These are phyloP conservation scores for Chlorella ohadii DNA, from an alignment of 139 green algal species.

Conservation along the genomic window DNA sequence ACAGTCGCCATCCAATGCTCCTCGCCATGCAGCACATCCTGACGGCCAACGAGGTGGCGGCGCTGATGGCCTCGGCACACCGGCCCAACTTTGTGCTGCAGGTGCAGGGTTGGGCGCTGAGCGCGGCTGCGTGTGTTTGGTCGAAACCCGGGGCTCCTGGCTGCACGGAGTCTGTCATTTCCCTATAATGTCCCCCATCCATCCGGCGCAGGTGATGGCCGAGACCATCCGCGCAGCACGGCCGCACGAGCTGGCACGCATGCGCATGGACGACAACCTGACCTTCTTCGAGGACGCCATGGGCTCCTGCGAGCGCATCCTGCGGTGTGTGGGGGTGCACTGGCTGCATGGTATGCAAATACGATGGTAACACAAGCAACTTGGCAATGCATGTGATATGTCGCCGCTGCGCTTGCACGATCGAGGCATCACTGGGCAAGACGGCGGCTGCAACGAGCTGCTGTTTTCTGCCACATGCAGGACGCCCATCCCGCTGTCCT, in stretches of 20 bases:
- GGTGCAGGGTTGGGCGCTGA: neutral
- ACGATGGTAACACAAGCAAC: too few relatives aligned
- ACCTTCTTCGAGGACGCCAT: constrained; percentile 76
- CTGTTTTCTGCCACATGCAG: neutral
- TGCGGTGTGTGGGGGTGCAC: constrained; percentile 38
- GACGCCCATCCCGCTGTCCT: neutral
- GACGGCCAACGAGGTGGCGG: constrained; percentile 28
- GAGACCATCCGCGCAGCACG: neutral
- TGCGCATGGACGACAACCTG: constrained; percentile 66
- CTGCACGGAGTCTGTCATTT: too few relatives aligned
- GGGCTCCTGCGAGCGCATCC: constrained; percentile 77
- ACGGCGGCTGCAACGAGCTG: too few relatives aligned
- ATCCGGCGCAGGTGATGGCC: constrained; percentile 21
- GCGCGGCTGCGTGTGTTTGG: too few relatives aligned
- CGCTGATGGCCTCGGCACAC: constrained; percentile 39
- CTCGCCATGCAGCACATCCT: constrained; percentile 39
- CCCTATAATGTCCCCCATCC: neutral
- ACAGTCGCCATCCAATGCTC: neutral
- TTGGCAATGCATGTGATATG: too few relatives aligned
- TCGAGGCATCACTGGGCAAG: too few relatives aligned
- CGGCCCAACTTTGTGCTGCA: constrained; percentile 48
- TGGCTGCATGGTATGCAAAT: neutral
- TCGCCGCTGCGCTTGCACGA: too few relatives aligned
- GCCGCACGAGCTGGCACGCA: constrained; percentile 27
- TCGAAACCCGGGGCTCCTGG: too few relatives aligned